Evolutionary conservation across 176 grass and related monocot species (phyloP).

Genomic region (Guadua angustifolia): DNA sequence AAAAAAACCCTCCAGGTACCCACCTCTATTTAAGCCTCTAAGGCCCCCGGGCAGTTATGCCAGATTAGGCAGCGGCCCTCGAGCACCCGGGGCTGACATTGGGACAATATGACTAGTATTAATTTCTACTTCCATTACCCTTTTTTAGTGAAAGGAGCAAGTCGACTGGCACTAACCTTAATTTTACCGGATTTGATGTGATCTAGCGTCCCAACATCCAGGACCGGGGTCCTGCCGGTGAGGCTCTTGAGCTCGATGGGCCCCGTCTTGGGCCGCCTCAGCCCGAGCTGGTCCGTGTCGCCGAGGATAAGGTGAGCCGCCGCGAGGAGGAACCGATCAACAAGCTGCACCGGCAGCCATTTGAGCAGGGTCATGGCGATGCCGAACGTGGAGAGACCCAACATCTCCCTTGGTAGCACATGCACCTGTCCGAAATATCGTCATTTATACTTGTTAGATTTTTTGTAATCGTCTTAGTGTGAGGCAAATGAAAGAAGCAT

Average conservation of each 20-base stretch:
- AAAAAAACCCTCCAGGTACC: too few relatives aligned
- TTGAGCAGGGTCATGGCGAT: conserved; percentile 74
- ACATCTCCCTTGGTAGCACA: conserved; percentile 80
- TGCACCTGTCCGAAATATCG: conserved; percentile 58
- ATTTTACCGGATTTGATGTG: conserved; percentile 96
- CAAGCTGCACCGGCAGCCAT: conserved; percentile 62
- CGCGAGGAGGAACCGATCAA: conserved; percentile 74
- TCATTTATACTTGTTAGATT: background rate
- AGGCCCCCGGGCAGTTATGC: background rate
- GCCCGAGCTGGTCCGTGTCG: conserved; percentile 74
- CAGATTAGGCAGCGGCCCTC: conserved; percentile 36
- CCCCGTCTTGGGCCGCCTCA: conserved; percentile 77
- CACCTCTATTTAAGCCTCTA: too few relatives aligned
- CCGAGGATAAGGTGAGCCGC: conserved; percentile 66
- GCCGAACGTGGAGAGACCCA: conserved; percentile 86
- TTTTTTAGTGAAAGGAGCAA: conserved; percentile 26
- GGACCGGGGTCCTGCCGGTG: conserved; percentile 87
- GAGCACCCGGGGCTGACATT: background rate
- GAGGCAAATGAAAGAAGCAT: background rate
- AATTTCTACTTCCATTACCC: background rate
- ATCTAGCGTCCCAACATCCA: conserved; percentile 76
- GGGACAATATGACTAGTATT: conserved; percentile 5
- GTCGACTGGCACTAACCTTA: conserved; percentile 59
- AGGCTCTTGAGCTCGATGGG: conserved; percentile 95
- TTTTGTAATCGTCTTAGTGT: background rate